These are phyloP conservation scores for Podaxis sp. DNA, from an alignment of 768 basidiomycete genomes.

Conservation along the genomic window DNA sequence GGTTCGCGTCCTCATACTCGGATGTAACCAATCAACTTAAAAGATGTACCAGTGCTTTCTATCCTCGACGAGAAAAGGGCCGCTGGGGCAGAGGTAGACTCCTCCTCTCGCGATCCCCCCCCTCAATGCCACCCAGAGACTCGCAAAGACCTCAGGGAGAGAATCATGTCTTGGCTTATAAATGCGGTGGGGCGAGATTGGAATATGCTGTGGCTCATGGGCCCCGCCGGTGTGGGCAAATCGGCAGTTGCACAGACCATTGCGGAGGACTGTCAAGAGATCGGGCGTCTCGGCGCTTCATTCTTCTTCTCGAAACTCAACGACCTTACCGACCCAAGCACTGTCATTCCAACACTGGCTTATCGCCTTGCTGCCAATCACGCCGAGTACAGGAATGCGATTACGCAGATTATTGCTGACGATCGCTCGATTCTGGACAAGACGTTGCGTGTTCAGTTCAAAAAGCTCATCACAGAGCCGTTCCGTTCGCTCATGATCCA, in stretches of 20 bases:
- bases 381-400: background rate
- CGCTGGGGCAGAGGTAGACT: background rate
- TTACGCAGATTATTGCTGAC: background rate
- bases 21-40: too few species aligned
- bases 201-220: conserved; percentile 12
- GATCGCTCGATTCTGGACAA: conserved; percentile 9
- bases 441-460: conserved; percentile 3
- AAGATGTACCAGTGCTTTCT: too few species aligned
- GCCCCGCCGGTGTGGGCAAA: conserved; percentile 14
- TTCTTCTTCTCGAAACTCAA: conserved; percentile 12
- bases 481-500: background rate
- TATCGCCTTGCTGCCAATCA: conserved; percentile 4
- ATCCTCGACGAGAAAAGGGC: too few species aligned
- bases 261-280: conserved; percentile 1
- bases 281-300: conserved; percentile 2
- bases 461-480: conserved; percentile 6
- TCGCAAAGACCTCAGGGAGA: background rate
- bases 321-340: background rate
- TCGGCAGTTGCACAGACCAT: conserved; percentile 14
- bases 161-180: background rate
- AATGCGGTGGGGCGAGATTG: background rate
- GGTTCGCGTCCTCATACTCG: too few species aligned
- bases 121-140: conserved; percentile 6
- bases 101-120: background rate
- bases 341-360: conserved; percentile 7